phyloP scores from a whole-genome alignment of 305 asterid genomes.

The Salvia sclarea region DNA sequence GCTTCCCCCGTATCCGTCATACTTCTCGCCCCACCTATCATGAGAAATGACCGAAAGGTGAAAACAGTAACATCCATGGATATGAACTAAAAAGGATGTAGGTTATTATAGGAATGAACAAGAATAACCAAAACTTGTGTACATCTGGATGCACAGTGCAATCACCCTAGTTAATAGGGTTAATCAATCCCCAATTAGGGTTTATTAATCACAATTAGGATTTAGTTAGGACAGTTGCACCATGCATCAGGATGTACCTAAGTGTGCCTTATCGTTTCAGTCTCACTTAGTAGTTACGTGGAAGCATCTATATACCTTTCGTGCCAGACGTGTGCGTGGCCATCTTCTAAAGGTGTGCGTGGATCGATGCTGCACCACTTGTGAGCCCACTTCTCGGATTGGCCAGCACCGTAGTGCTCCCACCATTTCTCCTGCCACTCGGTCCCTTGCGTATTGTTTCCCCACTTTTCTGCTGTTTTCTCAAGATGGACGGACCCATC shows the following conservation, averaged over 20 bases:
- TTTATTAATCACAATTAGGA: too few species aligned
- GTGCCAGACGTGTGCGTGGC: slow-evolving; percentile 98
- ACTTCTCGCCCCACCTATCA: slow-evolving; percentile 92
- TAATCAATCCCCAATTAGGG: too few species aligned
- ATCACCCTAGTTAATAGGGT: too few species aligned
- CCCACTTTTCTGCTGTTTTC: slow-evolving; percentile 99
- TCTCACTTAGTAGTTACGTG: neutral
- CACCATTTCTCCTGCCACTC: slow-evolving; percentile 99
- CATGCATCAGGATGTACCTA: too few species aligned
- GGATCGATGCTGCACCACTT: slow-evolving; percentile 96
- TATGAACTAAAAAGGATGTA: too few species aligned
- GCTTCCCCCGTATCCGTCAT: slow-evolving; percentile 91
- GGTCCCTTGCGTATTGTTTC: slow-evolving; percentile 72
- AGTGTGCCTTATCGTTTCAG: neutral
- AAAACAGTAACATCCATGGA: neutral
- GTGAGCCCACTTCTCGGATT: slow-evolving; percentile 90
- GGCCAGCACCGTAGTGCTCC: slow-evolving; percentile 87
- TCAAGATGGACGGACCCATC: slow-evolving; percentile 69
- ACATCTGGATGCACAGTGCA: too few species aligned
- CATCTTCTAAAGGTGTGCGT: slow-evolving; percentile 69
- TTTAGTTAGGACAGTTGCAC: too few species aligned
- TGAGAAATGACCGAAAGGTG: neutral
- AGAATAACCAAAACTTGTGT: too few species aligned
- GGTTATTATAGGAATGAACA: too few species aligned
- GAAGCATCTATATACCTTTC: slow-evolving; percentile 59